These are phyloP conservation scores for Hawksworthiomyces lignivorus DNA, from an alignment of 2,329 filamentous ascomycete species.

Conservation along the genomic window DNA sequence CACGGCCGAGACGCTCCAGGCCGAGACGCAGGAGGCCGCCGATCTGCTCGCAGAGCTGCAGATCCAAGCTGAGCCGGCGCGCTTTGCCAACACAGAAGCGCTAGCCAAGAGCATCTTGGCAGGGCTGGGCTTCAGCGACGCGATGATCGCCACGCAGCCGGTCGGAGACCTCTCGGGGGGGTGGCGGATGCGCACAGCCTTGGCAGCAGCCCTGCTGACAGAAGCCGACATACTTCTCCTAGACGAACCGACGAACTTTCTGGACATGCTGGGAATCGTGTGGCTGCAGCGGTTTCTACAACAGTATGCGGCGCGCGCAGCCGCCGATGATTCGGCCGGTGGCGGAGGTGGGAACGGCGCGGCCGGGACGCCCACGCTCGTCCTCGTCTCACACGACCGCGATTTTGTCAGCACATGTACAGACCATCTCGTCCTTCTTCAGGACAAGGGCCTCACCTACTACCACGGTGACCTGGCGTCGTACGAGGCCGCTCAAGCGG, in stretches of 20 bases:
- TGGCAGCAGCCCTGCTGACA: constrained; percentile 61
- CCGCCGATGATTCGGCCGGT: constrained; percentile 28
- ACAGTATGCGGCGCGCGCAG: too few species aligned
- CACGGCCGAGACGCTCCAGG: constrained; percentile 45
- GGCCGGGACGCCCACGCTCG: constrained; percentile 50
- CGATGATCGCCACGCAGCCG: constrained; percentile 25
- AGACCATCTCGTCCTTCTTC: constrained; percentile 63
- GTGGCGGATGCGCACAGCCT: constrained; percentile 62
- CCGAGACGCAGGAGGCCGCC: constrained; percentile 60
- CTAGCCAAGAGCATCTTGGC: constrained; percentile 39
- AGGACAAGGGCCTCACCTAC: constrained; percentile 61
- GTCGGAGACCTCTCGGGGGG: constrained; percentile 61
- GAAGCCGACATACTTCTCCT: constrained; percentile 71
- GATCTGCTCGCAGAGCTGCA: constrained; percentile 65
- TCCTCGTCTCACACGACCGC: constrained; percentile 78
- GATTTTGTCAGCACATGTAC: constrained; percentile 68
- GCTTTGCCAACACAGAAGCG: constrained; percentile 43
- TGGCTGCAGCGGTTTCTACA: constrained; percentile 73
- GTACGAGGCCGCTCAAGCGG: constrained; percentile 62
- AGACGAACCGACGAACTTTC: constrained; percentile 82
- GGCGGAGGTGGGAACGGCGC: not conserved
- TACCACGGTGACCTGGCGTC: constrained; percentile 68
- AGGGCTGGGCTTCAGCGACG: constrained; percentile 12
- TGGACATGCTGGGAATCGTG: constrained; percentile 75
- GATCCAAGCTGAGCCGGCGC: constrained; percentile 57